Evolutionary conservation across 2,329 filamentous ascomycete genomes (phyloP).

Genomic region (Knufia fluminis): DNA sequence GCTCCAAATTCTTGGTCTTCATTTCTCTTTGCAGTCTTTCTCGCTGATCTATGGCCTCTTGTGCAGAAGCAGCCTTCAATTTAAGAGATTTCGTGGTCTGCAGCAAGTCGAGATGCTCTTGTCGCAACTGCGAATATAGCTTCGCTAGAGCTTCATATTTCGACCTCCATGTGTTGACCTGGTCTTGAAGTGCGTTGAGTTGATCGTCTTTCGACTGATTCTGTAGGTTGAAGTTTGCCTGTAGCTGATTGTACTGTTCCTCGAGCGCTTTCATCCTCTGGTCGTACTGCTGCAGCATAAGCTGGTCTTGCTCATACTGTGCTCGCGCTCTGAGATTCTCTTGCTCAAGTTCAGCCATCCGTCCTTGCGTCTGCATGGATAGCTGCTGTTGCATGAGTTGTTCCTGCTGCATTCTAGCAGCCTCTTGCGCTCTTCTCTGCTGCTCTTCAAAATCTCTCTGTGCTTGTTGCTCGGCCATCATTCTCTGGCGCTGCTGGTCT

Average conservation of each 20-base stretch:
- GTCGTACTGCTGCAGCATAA: constrained; percentile 96
- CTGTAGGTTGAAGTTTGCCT: constrained; percentile 76
- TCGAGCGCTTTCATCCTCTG: constrained; percentile 88
- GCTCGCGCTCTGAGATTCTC: constrained; percentile 90
- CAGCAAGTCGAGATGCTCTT: constrained; percentile 87
- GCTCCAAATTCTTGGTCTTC: constrained; percentile 98
- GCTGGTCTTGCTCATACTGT: constrained; percentile 93
- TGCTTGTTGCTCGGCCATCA: constrained; percentile 72
- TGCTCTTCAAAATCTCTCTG: constrained; percentile 96
- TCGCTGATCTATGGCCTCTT: constrained; percentile 88
- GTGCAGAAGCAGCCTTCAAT: constrained; percentile 89
- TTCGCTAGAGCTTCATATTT: constrained; percentile 97
- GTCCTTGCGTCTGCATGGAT: constrained; percentile 86
- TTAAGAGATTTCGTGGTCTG: constrained; percentile 96
- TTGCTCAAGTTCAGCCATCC: constrained; percentile 87
- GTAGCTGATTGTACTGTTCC: constrained; percentile 72
- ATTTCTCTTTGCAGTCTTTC: constrained; percentile 96
- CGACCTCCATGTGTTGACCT: constrained; percentile 92
- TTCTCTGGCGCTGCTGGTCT: constrained; percentile 68
- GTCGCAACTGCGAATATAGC: constrained; percentile 88
- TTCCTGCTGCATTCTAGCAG: constrained; percentile 84
- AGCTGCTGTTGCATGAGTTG: constrained; percentile 81
- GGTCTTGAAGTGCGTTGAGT: constrained; percentile 83
- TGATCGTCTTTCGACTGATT: constrained; percentile 87
- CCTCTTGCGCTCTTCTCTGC: constrained; percentile 75